Base-by-base conservation (phyloP, 2,329 filamentous ascomycete species). In the Ramularia collo-cygni region DNA sequence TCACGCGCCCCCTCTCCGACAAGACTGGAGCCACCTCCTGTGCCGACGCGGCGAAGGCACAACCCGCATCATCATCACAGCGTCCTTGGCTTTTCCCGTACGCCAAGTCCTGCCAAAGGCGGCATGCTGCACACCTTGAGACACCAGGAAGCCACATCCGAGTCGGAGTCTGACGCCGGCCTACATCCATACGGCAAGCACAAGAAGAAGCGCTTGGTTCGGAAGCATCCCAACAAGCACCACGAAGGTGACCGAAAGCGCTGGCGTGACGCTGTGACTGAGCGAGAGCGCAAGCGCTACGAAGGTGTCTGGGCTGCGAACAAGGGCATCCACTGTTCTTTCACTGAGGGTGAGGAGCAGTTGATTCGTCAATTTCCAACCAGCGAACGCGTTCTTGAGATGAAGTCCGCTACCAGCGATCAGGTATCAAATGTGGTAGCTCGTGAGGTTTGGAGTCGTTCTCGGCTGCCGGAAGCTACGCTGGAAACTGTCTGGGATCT, bases 261-360 rank as follows among this genome's bases (percentile, higher is more conserved):
- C 5, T 92, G 85, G 85, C 75, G 83, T 29, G 84, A 89, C 50
- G 72, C 78, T 45, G 76, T 92, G 29, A 85, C 81, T 0, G 73
- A 77, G 34, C 69, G 77, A 4, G 84, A 92, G 56, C 70, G 83
- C n/a, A 84, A 83, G 55, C 74, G 85, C 1, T 92, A 92, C 60
- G 85, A 90, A 60, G 85, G 83, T 2, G 75, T 92, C 1, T 92
- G 85, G 84, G 85, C 85, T 1, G 85, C 83, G 29, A 92, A 92
- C 54, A 77, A 79, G 35, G 85, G 85, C 0, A 43, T 78, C 0
- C 52, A 61, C 33, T 55, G 61, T 17, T 46, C 59, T 8, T 55
- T 58, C 36, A 54, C 54, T 7, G 31, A 38, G 0, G 42, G 46
- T 28, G 53, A 56, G 33, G 38, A 46, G 26, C 34, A 37, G 13